phyloP scores from a whole-genome alignment of 2,329 filamentous ascomycete genomes.

The Fonsecaea pugnacius region DNA sequence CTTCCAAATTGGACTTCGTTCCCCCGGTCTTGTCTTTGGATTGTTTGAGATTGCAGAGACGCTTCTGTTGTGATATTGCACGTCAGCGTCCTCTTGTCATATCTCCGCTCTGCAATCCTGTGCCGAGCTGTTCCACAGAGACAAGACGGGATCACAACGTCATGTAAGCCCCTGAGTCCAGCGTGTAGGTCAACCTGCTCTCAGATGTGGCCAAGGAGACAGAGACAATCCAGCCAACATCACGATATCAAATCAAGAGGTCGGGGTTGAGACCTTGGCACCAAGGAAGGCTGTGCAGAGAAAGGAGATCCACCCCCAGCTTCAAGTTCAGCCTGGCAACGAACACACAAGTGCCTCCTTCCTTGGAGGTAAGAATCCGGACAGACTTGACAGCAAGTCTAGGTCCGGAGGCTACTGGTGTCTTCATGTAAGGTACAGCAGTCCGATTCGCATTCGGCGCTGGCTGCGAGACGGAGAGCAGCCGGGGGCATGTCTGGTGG shows the following conservation, averaged over 20 bases:
- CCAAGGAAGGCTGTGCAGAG: constrained; percentile 10
- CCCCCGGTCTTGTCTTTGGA: neutral
- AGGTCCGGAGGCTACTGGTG: neutral
- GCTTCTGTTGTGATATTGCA: neutral
- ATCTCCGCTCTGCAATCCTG: neutral
- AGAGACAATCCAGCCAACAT: constrained; percentile 1
- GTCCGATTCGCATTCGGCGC: neutral
- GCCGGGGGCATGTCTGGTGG: neutral
- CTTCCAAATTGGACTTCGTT: neutral
- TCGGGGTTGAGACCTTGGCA: constrained; percentile 2
- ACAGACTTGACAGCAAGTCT: neutral
- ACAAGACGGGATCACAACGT: neutral
- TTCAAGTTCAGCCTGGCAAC: neutral
- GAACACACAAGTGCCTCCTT: neutral
- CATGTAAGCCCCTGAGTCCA: neutral
- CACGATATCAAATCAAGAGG: constrained; percentile 5
- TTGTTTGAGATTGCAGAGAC: neutral
- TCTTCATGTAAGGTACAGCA: constrained; percentile 4
- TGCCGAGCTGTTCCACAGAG: constrained; percentile 1
- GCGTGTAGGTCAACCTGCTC: neutral
- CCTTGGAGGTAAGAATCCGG: neutral
- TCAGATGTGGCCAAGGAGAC: neutral
- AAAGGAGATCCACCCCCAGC: neutral
- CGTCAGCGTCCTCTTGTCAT: neutral
- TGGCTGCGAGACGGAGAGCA: neutral